Conservation (phyloP, 2,329 filamentous ascomycete genomes). For the Alternaria sp. region DNA sequence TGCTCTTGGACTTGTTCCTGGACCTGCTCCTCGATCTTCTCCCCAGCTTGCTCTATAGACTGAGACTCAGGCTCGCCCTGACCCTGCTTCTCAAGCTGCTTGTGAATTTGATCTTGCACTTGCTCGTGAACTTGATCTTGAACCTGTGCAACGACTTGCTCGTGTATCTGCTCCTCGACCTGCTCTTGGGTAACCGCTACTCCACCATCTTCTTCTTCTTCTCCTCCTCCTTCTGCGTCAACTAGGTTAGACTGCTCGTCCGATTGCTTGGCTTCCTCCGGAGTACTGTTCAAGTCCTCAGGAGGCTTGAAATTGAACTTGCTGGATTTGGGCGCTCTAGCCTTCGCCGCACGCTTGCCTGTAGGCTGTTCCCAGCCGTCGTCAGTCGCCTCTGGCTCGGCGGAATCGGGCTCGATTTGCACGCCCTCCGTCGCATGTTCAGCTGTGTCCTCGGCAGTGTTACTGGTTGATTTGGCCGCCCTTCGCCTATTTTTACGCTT, state of each 20-base stretch:
- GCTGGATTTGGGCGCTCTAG: conserved; percentile 16
- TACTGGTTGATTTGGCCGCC: conserved; percentile 4
- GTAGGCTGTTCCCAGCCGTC: conserved; percentile 25
- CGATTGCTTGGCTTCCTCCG: conserved; percentile 8
- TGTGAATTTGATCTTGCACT: conserved; percentile 23
- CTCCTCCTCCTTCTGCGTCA: conserved; percentile 8
- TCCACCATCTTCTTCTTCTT: conserved; percentile 20
- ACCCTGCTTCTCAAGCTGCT: conserved; percentile 17
- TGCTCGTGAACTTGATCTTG: conserved; percentile 24
- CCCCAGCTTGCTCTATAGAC: conserved; percentile 16
- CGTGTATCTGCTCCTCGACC: conserved; percentile 17
- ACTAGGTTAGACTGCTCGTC: not conserved
- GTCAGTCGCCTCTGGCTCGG: conserved; percentile 9
- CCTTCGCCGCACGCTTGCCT: conserved; percentile 23
- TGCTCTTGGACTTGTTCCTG: conserved; percentile 21
- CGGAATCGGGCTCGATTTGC: conserved; percentile 1
- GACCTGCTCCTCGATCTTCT: conserved; percentile 13
- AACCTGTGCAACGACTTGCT: conserved; percentile 15
- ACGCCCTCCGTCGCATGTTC: conserved; percentile 13
- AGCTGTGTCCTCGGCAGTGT: not conserved
- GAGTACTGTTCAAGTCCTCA: conserved; percentile 16
- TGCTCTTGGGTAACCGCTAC: conserved; percentile 17
- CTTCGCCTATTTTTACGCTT: conserved; percentile 21
- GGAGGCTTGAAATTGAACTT: conserved; percentile 22
- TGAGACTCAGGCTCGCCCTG: conserved; percentile 8